These are phyloP conservation scores for Hypomontagnella monticulosa DNA, from an alignment of 495 filamentous ascomycete genomes.

Conservation along the genomic window DNA sequence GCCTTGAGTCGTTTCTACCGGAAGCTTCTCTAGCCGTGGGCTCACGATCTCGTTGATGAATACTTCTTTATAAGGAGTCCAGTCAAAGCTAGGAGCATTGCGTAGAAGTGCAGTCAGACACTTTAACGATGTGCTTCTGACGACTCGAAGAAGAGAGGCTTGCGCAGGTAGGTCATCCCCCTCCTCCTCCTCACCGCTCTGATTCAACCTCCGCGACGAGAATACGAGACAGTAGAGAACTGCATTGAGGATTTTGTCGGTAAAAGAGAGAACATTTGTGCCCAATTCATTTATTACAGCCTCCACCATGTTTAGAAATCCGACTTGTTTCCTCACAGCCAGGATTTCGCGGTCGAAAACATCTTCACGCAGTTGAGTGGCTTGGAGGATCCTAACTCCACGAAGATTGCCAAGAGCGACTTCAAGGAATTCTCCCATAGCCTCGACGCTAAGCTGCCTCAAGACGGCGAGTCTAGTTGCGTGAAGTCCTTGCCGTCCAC, in stretches of 20 bases:
- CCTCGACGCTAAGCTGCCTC: slow-evolving; percentile 62
- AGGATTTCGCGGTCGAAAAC: slow-evolving; percentile 64
- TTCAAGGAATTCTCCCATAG: slow-evolving; percentile 81
- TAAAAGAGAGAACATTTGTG: slow-evolving; percentile 68
- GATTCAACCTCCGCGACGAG: slow-evolving; percentile 68
- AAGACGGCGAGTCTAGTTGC: slow-evolving; percentile 69
- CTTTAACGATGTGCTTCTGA: slow-evolving; percentile 78
- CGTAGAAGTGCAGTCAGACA: slow-evolving; percentile 81
- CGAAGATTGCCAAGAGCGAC: slow-evolving; percentile 79
- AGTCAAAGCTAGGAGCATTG: slow-evolving; percentile 70
- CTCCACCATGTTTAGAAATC: slow-evolving; percentile 88
- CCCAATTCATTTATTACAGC: slow-evolving; percentile 87
- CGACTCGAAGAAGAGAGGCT: slow-evolving; percentile 69
- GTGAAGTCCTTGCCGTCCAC: slow-evolving; percentile 67
- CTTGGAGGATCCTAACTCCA: slow-evolving; percentile 64
- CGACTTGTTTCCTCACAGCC: slow-evolving; percentile 79
- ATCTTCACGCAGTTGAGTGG: slow-evolving; percentile 57
- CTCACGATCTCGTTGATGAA: slow-evolving; percentile 80
- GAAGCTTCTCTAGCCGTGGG: slow-evolving; percentile 79
- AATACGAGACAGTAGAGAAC: slow-evolving; percentile 80
- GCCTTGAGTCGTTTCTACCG: slow-evolving; percentile 86
- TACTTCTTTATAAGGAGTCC: slow-evolving; percentile 72
- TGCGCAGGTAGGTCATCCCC: slow-evolving; percentile 59
- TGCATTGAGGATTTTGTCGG: slow-evolving; percentile 71
- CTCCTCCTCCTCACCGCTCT: slow-evolving; percentile 56